These are phyloP conservation scores for Irpex sp. DNA, from an alignment of 1,284 basidiomycete species.

Conservation along the genomic window DNA sequence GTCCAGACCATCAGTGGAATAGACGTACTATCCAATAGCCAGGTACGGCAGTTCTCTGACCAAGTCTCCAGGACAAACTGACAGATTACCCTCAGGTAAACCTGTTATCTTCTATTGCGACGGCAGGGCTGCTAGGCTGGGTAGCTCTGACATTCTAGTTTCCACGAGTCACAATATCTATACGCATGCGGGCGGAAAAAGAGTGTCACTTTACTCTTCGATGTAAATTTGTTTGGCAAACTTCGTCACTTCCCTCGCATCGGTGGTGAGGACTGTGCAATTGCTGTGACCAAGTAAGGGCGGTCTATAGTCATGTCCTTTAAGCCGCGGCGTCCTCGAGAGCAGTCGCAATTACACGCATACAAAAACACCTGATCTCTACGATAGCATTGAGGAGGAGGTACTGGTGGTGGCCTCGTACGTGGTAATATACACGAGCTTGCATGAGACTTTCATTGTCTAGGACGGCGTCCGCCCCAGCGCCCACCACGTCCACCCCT, in stretches of 20 bases:
- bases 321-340: too few relatives aligned
- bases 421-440: neutral
- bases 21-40: slow-evolving; percentile 79
- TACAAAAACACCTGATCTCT: neutral
- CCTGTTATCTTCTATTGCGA: slow-evolving; percentile 38
- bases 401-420: neutral
- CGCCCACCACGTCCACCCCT: slow-evolving; percentile 20
- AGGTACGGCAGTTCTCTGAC: slow-evolving; percentile 36
- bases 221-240: too few relatives aligned
- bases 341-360: too few relatives aligned
- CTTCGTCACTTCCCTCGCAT: too few relatives aligned
- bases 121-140: slow-evolving; percentile 34
- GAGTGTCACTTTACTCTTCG: too few relatives aligned
- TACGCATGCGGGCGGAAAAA: too few relatives aligned
- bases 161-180: too few relatives aligned
- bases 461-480: slow-evolving; percentile 14
- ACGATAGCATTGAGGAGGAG: neutral
- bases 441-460: neutral
- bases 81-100: slow-evolving; percentile 34
- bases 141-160: slow-evolving; percentile 15
- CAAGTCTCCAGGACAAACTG: too few relatives aligned
- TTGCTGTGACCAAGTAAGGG: too few relatives aligned
- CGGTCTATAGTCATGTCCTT: too few relatives aligned
- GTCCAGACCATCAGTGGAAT: slow-evolving; percentile 66
- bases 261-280: too few relatives aligned